phyloP scores from a whole-genome alignment of 352 stramenopile genomes.

The Phytophthora kernoviae region DNA sequence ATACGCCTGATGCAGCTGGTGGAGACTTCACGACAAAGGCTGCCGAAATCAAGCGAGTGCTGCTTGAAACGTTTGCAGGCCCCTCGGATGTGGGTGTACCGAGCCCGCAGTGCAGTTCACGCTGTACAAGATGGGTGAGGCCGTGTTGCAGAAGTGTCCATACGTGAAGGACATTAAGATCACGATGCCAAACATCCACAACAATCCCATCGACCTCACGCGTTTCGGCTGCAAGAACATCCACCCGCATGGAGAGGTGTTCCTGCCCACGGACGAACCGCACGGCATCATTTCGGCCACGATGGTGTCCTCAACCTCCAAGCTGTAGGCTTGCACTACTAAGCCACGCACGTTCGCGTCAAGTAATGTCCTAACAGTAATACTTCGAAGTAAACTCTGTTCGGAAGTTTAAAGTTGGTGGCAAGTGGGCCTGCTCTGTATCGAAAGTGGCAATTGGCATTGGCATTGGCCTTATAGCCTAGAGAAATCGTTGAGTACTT shows the following conservation, averaged over 20 bases:
- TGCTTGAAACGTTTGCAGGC: conserved; percentile 82
- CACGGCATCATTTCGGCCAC: conserved; percentile 89
- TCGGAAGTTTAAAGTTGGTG: not conserved
- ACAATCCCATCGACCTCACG: conserved; percentile 85
- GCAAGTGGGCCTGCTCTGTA: not conserved
- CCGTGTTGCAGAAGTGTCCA: conserved; percentile 67
- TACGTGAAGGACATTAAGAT: conserved; percentile 79
- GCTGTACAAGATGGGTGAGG: conserved; percentile 87
- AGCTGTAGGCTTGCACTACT: conserved; percentile 37
- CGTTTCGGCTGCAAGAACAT: conserved; percentile 87
- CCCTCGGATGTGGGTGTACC: conserved; percentile 76
- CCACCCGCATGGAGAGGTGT: conserved; percentile 89
- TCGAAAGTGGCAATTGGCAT: not conserved
- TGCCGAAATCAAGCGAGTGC: conserved; percentile 61
- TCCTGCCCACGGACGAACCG: conserved; percentile 85
- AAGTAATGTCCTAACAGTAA: not conserved
- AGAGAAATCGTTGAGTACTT: conserved; percentile 53
- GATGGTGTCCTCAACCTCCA: conserved; percentile 65
- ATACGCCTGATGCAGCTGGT: conserved; percentile 45
- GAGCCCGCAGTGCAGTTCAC: conserved; percentile 84
- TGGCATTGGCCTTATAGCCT: conserved; percentile 7
- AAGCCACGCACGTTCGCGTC: not conserved
- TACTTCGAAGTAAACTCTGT: not conserved
- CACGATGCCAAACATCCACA: conserved; percentile 90
- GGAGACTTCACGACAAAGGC: conserved; percentile 49